Evolutionary conservation across 129 eudicot genomes (phyloP).

Genomic region (Chrysanthemum seticuspe): DNA sequence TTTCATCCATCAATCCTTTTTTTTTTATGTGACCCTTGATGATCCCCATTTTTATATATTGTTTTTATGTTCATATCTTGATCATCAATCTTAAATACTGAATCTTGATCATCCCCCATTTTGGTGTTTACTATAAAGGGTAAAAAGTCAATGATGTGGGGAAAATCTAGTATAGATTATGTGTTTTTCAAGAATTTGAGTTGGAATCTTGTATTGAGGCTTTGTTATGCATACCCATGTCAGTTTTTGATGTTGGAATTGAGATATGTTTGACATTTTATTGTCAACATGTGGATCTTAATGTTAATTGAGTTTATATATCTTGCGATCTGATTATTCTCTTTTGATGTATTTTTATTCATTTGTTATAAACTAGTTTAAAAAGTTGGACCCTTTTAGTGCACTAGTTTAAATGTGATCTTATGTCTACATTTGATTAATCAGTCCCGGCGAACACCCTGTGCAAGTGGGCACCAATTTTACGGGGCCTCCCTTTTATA

Average conservation of each 20-base stretch:
- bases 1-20: constrained; percentile 8
- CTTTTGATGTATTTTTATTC: too few species aligned
- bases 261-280: neutral
- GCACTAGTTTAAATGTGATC: too few species aligned
- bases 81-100: neutral
- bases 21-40: constrained; percentile 1
- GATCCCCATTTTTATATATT: too few species aligned
- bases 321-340: too few species aligned
- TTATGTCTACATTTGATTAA: too few species aligned
- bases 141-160: constrained; percentile 8
- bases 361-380: too few species aligned
- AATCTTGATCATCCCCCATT: constrained; percentile 9
- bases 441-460: too few species aligned
- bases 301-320: too few species aligned
- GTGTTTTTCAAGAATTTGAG: neutral
- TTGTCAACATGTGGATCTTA: constrained; percentile 1
- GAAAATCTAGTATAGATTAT: neutral
- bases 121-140: too few species aligned
- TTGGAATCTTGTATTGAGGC: neutral
- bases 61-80: neutral
- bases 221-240: neutral
- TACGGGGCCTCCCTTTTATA: too few species aligned
- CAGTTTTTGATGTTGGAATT: constrained; percentile 6
- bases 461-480: too few species aligned
- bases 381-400: too few species aligned